phyloP scores from a whole-genome alignment of 306 rosid species.

The Vachellia collinsii region DNA sequence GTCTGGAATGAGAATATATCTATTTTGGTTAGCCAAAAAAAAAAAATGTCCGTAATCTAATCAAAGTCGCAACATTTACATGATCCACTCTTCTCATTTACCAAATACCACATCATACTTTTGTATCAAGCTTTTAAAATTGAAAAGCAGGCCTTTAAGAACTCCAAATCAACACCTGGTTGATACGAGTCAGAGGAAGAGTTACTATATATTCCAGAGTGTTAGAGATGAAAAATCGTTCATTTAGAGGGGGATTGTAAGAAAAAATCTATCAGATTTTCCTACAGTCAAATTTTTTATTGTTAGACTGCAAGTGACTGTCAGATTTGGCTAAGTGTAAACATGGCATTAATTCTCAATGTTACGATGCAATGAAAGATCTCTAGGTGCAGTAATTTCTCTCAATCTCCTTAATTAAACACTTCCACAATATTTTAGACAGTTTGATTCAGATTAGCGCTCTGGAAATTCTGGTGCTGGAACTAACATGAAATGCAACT shows the following conservation, averaged over 20 bases:
- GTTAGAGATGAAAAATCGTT: neutral
- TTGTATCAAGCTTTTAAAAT: neutral
- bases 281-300: neutral
- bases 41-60: neutral
- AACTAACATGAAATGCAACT: constrained; percentile 4
- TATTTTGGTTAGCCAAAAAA: neutral
- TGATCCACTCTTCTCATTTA: neutral
- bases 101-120: neutral
- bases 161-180: neutral
- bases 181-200: neutral
- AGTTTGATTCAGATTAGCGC: neutral
- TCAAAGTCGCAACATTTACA: neutral
- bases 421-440: neutral
- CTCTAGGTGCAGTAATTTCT: neutral
- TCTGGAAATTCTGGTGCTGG: neutral
- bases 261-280: neutral
- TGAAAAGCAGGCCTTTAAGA: neutral
- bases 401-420: neutral
- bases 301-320: neutral
- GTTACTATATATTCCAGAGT: neutral
- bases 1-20: neutral
- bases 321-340: neutral
- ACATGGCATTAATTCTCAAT: neutral
- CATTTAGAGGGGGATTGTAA: neutral
- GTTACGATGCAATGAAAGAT: neutral